Evolutionary conservation across 768 basidiomycete genomes (phyloP).

Genomic region (Lanmaoa rubissima): DNA sequence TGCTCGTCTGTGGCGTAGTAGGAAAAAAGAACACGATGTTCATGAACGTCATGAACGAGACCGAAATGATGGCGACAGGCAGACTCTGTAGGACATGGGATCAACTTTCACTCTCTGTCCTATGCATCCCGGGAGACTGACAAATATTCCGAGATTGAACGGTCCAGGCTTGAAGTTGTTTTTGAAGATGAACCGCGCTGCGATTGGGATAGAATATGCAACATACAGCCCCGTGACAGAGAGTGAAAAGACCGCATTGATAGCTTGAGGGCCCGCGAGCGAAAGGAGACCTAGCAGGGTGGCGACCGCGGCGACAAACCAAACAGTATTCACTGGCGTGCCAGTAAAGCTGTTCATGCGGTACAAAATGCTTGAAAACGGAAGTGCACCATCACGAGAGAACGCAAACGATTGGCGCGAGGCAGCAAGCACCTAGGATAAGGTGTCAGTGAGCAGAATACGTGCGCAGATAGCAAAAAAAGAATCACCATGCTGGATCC

Average conservation of each 20-base stretch:
- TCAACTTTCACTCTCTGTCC: not conserved
- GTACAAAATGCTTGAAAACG: constrained; percentile 55
- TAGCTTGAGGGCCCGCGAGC: constrained; percentile 55
- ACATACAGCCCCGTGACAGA: constrained; percentile 47
- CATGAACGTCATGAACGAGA: constrained; percentile 67
- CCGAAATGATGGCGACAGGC: constrained; percentile 52
- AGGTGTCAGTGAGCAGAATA: constrained; percentile 1
- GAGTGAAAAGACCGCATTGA: constrained; percentile 56
- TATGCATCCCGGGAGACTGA: constrained; percentile 5
- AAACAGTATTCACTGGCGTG: constrained; percentile 61
- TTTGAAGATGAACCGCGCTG: constrained; percentile 46
- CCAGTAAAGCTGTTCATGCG: constrained; percentile 50
- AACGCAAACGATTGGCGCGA: constrained; percentile 61
- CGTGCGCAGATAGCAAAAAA: no score
- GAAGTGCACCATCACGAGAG: constrained; percentile 60
- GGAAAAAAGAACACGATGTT: constrained; percentile 65
- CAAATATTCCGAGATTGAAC: constrained; percentile 45
- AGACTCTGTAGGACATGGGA: constrained; percentile 40
- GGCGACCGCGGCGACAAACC: constrained; percentile 42
- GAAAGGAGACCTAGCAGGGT: constrained; percentile 49
- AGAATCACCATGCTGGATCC: constrained; percentile 44
- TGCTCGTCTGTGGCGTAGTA: constrained; percentile 42
- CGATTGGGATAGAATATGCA: constrained; percentile 50
- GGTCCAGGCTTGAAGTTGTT: constrained; percentile 48
- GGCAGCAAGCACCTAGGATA: constrained; percentile 41